Base-by-base conservation (phyloP, 345 rosid genomes). In the Euphorbia pulcherrima region DNA sequence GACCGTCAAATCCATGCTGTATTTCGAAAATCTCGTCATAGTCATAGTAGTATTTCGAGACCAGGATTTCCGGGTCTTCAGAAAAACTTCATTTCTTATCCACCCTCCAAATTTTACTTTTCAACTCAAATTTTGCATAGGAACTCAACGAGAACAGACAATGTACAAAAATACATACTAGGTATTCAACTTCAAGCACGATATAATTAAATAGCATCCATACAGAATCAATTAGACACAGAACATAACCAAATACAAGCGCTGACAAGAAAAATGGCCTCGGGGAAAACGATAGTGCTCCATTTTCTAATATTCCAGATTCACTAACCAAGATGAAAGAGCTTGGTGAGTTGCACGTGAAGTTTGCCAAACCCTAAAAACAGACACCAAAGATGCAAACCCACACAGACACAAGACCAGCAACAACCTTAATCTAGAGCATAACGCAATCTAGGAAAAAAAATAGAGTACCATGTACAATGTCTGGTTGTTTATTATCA, bases 291-390 rank as follows among this genome's bases (percentile, higher is more conserved):
- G 1, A 6, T 39, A 5, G 29, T 61, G 65, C 65, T 39, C 29
- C 50, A n/a, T 11, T 33, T 59, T 30, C 14, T 17, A 23, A 58
- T 58, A 17, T 58, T 8, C 63, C 8, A 7, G 18, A 4, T 44
- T 37, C 66, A 62, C 21, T 13, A 33, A 62, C 53, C 53, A 60
- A 35, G n/a, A 62, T 40, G 30, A 62, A 62, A 62, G 12, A 5
- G 21, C 8, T 60, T 12, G 8, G 27, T 60, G 2, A 2, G 28
- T 5, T 20, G 17, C 46, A 18, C 16, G 8, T 18, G 24, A 59
- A 20, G 18, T 27, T 27, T 26, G 54, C 2, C 13, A 40, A 14
- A 44, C 37, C 55, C 39, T 24, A 64, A 17, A 14, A 44, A 20
- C 37, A 63, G 33, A 63, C 37, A 27, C 23, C 48, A 46, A 27